Evolutionary conservation across 768 basidiomycete genomes (phyloP).

Genomic region (Mycena epipterygia): DNA sequence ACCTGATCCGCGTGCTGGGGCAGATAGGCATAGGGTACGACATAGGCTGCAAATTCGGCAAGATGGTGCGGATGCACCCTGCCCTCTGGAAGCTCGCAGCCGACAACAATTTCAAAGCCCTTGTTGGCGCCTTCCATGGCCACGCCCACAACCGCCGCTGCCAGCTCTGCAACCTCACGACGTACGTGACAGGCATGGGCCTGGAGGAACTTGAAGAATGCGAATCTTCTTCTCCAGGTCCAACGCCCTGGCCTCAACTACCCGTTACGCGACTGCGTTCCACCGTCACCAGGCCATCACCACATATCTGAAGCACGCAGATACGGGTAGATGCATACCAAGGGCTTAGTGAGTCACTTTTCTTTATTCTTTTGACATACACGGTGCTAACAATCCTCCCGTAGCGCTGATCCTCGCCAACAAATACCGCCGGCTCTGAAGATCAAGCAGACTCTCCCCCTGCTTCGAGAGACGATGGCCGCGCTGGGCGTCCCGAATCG

Average conservation of each 20-base stretch:
- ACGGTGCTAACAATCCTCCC: too few species aligned
- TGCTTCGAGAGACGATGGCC: neutral
- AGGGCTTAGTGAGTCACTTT: neutral
- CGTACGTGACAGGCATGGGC: conserved; percentile 21
- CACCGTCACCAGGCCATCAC: conserved; percentile 27
- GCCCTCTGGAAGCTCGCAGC: conserved; percentile 9
- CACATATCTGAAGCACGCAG: neutral
- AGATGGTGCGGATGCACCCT: conserved; percentile 3
- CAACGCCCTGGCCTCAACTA: conserved; percentile 23
- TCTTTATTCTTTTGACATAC: neutral
- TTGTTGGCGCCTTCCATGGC: conserved; percentile 24
- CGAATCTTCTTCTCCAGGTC: conserved; percentile 28
- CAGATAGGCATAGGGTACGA: conserved; percentile 22
- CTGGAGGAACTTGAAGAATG: conserved; percentile 26
- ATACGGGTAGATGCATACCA: conserved; percentile 6
- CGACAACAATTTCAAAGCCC: neutral
- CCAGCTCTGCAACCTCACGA: conserved; percentile 19
- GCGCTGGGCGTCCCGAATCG: neutral
- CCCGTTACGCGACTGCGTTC: conserved; percentile 18
- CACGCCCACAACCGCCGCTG: conserved; percentile 25
- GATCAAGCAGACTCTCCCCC: neutral
- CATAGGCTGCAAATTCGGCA: conserved; percentile 34
- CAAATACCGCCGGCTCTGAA: neutral
- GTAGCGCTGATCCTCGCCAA: neutral
- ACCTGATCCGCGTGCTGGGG: neutral